Percentiles rank a stretch among this genome's conserved stretches.
Conservation (phyloP, 768 basidiomycete genomes). For the Crepidotus variabilis region DNA sequence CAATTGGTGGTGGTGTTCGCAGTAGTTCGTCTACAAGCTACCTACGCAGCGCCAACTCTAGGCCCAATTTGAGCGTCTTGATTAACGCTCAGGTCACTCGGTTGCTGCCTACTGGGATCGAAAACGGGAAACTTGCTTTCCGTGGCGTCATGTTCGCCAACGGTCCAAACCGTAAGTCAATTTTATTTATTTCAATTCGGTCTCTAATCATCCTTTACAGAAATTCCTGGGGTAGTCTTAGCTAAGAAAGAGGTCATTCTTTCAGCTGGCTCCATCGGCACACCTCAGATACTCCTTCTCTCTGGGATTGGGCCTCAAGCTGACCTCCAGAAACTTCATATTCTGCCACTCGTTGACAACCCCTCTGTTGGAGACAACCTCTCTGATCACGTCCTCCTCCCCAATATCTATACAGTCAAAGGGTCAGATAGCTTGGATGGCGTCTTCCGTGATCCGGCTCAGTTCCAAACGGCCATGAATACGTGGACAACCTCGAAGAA, state of each 20-base stretch:
- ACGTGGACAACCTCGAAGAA: constrained; percentile 24
- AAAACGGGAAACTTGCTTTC: constrained; percentile 13
- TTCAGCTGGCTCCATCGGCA: constrained; percentile 32
- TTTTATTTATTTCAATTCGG: not conserved
- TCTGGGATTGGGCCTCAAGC: constrained; percentile 39
- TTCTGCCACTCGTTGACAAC: too few relatives aligned
- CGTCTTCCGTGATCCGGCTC: constrained; percentile 17
- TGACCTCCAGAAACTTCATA: constrained; percentile 27
- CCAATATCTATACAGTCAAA: constrained; percentile 22
- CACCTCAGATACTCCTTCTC: constrained; percentile 31
- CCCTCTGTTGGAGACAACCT: constrained; percentile 43
- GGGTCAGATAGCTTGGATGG: constrained; percentile 20
- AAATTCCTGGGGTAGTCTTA: constrained; percentile 1
- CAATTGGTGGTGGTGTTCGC: constrained; percentile 26
- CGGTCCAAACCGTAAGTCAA: not conserved
- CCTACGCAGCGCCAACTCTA: constrained; percentile 22
- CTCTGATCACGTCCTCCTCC: constrained; percentile 33
- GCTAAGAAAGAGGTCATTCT: constrained; percentile 30
- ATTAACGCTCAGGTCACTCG: constrained; percentile 28
- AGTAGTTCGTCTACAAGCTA: constrained; percentile 36
- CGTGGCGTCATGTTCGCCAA: constrained; percentile 15
- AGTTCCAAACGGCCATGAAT: constrained; percentile 12
- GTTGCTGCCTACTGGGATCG: constrained; percentile 19
- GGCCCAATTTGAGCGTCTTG: constrained; percentile 33
- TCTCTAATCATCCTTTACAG: not conserved